phyloP scores from a whole-genome alignment of 306 rosid species.

The Bauhinia variegata region DNA sequence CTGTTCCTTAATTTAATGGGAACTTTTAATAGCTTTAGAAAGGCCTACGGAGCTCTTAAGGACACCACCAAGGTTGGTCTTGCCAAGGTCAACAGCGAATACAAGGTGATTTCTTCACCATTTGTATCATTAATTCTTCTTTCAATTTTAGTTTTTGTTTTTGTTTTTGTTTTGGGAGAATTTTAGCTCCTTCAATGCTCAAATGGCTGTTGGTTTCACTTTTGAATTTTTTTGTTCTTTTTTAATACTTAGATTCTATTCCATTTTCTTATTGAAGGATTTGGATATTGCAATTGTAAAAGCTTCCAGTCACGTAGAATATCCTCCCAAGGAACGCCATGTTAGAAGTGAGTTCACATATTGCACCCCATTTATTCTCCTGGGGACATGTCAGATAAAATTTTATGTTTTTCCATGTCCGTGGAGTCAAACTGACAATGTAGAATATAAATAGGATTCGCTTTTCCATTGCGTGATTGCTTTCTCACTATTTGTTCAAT shows the following conservation, averaged over 20 bases:
- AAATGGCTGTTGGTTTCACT: neutral
- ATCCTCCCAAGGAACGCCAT: conserved; percentile 95
- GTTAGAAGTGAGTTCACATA: conserved; percentile 70
- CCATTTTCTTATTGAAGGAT: conserved; percentile 49
- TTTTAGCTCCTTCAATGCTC: neutral
- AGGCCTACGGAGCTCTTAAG: conserved; percentile 94
- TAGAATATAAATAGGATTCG: conserved; percentile 2
- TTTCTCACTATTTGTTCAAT: neutral
- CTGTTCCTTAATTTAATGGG: conserved; percentile 54
- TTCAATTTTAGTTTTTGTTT: neutral
- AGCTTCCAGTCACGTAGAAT: conserved; percentile 89
- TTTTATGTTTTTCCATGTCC: conserved; percentile 2
- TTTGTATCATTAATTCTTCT: neutral
- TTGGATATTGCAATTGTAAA: conserved; percentile 92
- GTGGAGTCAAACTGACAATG: neutral
- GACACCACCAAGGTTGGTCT: conserved; percentile 96
- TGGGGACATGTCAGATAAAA: neutral
- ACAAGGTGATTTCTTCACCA: conserved; percentile 56
- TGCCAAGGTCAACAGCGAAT: conserved; percentile 95
- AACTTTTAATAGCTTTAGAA: conserved; percentile 72
- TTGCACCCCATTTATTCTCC: neutral
- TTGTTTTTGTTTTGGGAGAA: neutral
- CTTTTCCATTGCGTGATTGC: conserved; percentile 16
- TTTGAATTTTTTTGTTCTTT: conserved; percentile 2
- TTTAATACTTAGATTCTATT: conserved; percentile 9